These are phyloP conservation scores for Xylariaceae sp. DNA, from an alignment of 2,329 filamentous ascomycete genomes.

Conservation along the genomic window DNA sequence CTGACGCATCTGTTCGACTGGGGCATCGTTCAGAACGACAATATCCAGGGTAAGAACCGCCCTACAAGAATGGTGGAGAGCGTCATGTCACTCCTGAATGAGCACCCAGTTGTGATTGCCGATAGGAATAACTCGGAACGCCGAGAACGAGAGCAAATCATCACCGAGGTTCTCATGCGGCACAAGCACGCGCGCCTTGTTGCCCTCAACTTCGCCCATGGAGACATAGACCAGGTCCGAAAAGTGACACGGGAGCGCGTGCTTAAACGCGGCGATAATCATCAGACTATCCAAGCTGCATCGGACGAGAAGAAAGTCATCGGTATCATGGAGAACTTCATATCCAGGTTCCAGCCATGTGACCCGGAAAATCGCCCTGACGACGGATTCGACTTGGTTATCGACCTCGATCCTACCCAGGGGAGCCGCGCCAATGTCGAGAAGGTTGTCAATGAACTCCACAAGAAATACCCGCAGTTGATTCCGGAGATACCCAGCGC, in stretches of 20 bases:
- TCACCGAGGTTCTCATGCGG: slow-evolving; percentile 65
- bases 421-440: slow-evolving; percentile 85
- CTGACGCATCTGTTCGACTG: slow-evolving; percentile 79
- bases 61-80: slow-evolving; percentile 71
- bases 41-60: slow-evolving; percentile 75
- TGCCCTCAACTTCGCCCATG: slow-evolving; percentile 83
- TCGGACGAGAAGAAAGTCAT: slow-evolving; percentile 69
- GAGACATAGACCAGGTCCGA: slow-evolving; percentile 68
- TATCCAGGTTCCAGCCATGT: slow-evolving; percentile 76
- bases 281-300: slow-evolving; percentile 91
- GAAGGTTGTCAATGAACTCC: slow-evolving; percentile 64
- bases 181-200: slow-evolving; percentile 66
- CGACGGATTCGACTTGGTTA: slow-evolving; percentile 73
- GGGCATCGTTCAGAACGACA: slow-evolving; percentile 95
- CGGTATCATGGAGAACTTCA: slow-evolving; percentile 91
- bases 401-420: slow-evolving; percentile 72
- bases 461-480: slow-evolving; percentile 72
- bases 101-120: slow-evolving; percentile 71
- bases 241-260: slow-evolving; percentile 73
- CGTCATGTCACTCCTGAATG: slow-evolving; percentile 59
- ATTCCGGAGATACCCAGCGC: slow-evolving; percentile 64
- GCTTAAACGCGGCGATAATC: slow-evolving; percentile 83
- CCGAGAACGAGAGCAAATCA: slow-evolving; percentile 81
- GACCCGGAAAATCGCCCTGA: slow-evolving; percentile 66
- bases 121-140: slow-evolving; percentile 92